These are phyloP conservation scores for Mortierella sp. DNA, from an alignment of 371 early-diverging fungal species.

Conservation along the genomic window DNA sequence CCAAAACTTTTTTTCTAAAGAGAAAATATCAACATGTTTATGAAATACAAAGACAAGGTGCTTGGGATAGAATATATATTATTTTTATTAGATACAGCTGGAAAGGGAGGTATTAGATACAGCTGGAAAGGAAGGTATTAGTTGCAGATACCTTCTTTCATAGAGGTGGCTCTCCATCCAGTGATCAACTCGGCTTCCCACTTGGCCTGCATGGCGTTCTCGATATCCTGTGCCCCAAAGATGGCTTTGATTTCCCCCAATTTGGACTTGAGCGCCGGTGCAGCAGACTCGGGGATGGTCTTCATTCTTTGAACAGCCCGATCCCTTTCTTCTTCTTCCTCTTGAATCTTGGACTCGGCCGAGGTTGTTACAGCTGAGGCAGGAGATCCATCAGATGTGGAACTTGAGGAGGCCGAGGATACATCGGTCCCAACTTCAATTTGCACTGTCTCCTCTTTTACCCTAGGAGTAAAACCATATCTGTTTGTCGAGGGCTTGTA, in stretches of 20 bases:
- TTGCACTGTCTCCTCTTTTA: background rate
- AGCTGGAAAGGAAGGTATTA: no score
- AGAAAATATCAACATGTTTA: no score
- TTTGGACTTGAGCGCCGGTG: conserved; percentile 7
- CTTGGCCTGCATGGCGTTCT: conserved; percentile 20
- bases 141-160: no score
- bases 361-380: background rate
- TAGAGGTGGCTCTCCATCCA: conserved; percentile 7
- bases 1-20: no score
- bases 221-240: conserved; percentile 34
- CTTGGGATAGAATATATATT: no score
- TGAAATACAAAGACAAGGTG: no score
- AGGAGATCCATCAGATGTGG: background rate
- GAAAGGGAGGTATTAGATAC: no score
- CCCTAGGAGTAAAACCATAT: conserved; percentile 20
- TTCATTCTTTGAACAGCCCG: conserved; percentile 2
- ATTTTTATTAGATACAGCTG: no score
- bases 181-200: conserved; percentile 9
- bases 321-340: no score
- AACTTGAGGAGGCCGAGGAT: background rate
- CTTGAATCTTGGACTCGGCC: background rate
- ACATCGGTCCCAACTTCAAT: background rate
- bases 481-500: conserved; percentile 24
- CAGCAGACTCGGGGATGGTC: conserved; percentile 10
- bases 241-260: conserved; percentile 19